A percentile compares a stretch with the other conserved stretches of the same genome.
These are phyloP conservation scores for Viola odorata DNA, from an alignment of 345 rosid genomes.

Conservation along the genomic window DNA sequence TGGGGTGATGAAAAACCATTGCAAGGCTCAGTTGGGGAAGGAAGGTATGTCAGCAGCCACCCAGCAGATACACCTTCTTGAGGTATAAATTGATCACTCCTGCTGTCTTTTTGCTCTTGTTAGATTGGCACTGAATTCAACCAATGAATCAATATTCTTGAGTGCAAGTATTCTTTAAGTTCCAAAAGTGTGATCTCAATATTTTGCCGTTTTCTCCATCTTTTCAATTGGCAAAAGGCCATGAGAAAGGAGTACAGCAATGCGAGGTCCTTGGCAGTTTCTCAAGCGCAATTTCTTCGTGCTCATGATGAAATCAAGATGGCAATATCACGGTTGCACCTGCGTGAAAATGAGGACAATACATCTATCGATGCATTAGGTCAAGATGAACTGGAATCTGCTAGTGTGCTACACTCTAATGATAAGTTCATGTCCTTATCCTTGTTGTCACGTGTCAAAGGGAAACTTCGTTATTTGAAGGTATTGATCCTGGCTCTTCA, in stretches of 20 bases:
- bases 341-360: conserved; percentile 70
- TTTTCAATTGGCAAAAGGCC: conserved; percentile 31
- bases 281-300: conserved; percentile 77
- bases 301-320: conserved; percentile 92
- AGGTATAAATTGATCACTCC: conserved; percentile 42
- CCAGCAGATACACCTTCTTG: conserved; percentile 67
- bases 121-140: neutral
- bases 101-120: conserved; percentile 1
- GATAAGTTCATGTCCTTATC: conserved; percentile 74
- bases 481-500: conserved; percentile 26
- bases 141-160: neutral
- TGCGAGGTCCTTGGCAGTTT: conserved; percentile 74
- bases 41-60: conserved; percentile 51
- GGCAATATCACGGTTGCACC: conserved; percentile 81
- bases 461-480: conserved; percentile 91
- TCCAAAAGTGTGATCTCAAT: conserved; percentile 22
- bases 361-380: conserved; percentile 70
- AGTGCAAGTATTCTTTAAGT: conserved; percentile 9
- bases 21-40: conserved; percentile 58
- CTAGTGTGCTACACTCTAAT: conserved; percentile 62
- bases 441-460: conserved; percentile 52
- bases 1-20: conserved; percentile 75
- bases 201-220: neutral
- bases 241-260: conserved; percentile 84
- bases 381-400: conserved; percentile 62